Base-by-base conservation (phyloP, 495 filamentous ascomycete species). In the Penicillium paxilli region DNA sequence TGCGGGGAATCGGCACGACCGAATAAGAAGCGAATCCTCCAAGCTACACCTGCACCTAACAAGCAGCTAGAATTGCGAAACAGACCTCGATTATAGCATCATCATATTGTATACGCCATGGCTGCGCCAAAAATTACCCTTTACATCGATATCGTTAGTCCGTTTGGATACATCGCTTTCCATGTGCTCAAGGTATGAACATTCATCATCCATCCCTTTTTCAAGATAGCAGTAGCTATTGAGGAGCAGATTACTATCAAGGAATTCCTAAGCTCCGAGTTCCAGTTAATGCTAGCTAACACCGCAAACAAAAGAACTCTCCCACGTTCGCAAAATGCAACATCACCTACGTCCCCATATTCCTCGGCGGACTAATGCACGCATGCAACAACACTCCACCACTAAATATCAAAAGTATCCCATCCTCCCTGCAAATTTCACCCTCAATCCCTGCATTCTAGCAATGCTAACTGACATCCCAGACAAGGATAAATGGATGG, bases 401-500 rank as follows among this genome's bases (percentile, higher is more conserved):
- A 1, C 72, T 90, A 28, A 66, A 77, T 16, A 83, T 90, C 69
- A 89, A 87, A 64, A 90, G 86, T 88, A 66, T 35, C 78, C 22
- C n/a, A 20, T 19, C 19, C 9, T n/a, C n/a, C n/a, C n/a, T n/a
- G n/a, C n/a, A n/a, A n/a, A n/a, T n/a, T n/a, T 28, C 11, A 28
- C 26, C 26, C 26, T 11, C 26, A 5, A 5, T 28, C 26, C 11
- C 26, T 11, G 26, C 26, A 1, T 28, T 30, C 12, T 8, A 30
- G 8, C 16, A 37, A n/a, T 22, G 20, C 1, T 23, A 22, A 33
- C 12, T 19, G 0, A 26, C 2, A 3, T 2, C 28, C 2, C 53
- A 89, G 85, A 91, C 71, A 90, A 91, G 65, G 82, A 80, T 60
- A 72, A 74, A 55, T 91, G 82, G 80, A 83, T 87, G 49, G 61